These are phyloP conservation scores for Paramecium caudatum DNA, from an alignment of 73 alveolate genomes.

Conservation along the genomic window DNA sequence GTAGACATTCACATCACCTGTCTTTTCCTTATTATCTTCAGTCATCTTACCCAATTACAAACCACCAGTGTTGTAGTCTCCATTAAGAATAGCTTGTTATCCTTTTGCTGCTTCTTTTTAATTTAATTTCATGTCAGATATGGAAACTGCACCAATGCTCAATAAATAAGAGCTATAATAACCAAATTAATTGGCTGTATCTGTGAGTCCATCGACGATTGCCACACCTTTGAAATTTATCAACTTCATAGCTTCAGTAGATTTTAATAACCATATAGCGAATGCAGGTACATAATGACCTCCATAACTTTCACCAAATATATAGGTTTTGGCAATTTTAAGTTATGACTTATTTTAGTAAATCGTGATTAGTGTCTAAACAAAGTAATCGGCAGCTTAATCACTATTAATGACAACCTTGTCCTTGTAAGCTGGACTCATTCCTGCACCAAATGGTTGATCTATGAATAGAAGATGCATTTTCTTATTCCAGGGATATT, in stretches of 20 bases:
- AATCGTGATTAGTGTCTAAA: not conserved
- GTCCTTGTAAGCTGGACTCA: slow-evolving; percentile 14
- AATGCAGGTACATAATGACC: slow-evolving; percentile 88
- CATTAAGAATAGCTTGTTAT: not conserved
- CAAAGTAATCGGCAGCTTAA: slow-evolving; percentile 25
- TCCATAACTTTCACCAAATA: slow-evolving; percentile 95
- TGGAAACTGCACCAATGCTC: slow-evolving; percentile 29
- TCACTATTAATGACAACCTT: not conserved
- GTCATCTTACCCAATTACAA: not conserved
- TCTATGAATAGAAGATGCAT: slow-evolving; percentile 89
- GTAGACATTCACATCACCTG: slow-evolving; percentile 14
- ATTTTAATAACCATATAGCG: slow-evolving; percentile 65
- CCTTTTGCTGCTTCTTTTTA: not conserved
- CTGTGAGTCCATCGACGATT: slow-evolving; percentile 84
- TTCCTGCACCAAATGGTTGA: slow-evolving; percentile 91
- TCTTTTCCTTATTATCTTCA: not conserved
- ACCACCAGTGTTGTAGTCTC: slow-evolving; percentile 15
- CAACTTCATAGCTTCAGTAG: not conserved
- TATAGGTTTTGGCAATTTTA: slow-evolving; percentile 77
- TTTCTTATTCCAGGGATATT: slow-evolving; percentile 63
- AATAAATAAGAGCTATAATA: slow-evolving; percentile 77
- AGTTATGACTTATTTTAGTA: not conserved
- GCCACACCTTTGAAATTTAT: slow-evolving; percentile 81
- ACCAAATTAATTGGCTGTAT: slow-evolving; percentile 76
- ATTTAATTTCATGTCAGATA: not conserved